A percentile compares a stretch with the other conserved stretches of the same genome.
Conservation (phyloP, 495 filamentous ascomycete genomes). For the Hypomontagnella monticulosa region DNA sequence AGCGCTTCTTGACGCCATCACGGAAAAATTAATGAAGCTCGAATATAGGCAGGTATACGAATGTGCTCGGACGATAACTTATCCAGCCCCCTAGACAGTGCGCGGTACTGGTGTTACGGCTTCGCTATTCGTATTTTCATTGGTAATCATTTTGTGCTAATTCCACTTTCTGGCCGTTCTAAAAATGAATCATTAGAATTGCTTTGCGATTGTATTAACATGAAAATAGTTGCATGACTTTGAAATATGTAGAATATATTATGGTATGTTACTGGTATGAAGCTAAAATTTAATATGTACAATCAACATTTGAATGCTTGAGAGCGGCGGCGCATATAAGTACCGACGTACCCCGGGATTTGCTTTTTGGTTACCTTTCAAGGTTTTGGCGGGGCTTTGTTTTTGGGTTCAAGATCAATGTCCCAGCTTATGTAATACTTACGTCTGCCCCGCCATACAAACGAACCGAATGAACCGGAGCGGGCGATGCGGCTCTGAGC, state of each 20-base stretch:
- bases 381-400: conserved; percentile 24
- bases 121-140: conserved; percentile 8
- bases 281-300: conserved; percentile 13
- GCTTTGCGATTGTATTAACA: not conserved
- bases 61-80: not conserved
- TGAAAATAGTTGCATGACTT: not conserved
- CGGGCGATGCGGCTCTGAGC: conserved; percentile 28
- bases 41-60: not conserved
- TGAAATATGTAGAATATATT: not conserved
- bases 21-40: not conserved
- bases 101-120: not conserved
- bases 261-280: too few relatives aligned
- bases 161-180: not conserved
- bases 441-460: conserved; percentile 17
- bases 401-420: too few relatives aligned
- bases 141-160: conserved; percentile 3
- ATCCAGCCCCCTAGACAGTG: not conserved
- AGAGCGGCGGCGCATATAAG: not conserved
- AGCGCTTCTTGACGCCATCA: conserved; percentile 36
- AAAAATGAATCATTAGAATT: not conserved
- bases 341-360: conserved; percentile 15
- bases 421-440: conserved; percentile 22
- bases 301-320: too few relatives aligned
- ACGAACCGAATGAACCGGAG: not conserved
- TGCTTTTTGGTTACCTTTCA: not conserved